Evolutionary conservation across 2,329 filamentous ascomycete species (phyloP).

Genomic region (Xylariaceae sp.): DNA sequence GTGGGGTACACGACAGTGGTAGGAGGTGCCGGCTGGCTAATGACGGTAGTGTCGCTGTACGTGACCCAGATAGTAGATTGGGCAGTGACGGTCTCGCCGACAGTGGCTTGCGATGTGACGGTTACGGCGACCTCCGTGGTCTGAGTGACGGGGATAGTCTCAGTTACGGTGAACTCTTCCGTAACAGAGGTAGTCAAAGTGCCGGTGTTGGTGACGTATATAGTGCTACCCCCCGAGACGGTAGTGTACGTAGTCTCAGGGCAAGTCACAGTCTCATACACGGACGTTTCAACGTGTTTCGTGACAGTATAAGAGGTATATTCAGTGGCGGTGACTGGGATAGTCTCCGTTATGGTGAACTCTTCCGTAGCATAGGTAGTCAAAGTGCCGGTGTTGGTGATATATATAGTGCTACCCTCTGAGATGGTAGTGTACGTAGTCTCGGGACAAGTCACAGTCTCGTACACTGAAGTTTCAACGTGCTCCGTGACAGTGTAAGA

Average conservation of each 20-base stretch:
- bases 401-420: conserved; percentile 48
- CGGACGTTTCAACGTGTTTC: conserved; percentile 39
- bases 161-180: conserved; percentile 46
- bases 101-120: conserved; percentile 46
- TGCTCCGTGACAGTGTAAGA: conserved; percentile 43
- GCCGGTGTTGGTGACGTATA: conserved; percentile 51
- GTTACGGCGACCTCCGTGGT: conserved; percentile 50
- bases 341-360: conserved; percentile 46
- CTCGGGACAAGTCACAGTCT: conserved; percentile 49
- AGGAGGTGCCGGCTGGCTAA: conserved; percentile 39
- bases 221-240: conserved; percentile 49
- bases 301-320: conserved; percentile 45
- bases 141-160: conserved; percentile 50
- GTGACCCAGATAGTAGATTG: conserved; percentile 44
- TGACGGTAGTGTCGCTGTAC: conserved; percentile 42
- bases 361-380: conserved; percentile 48
- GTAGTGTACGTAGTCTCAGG: conserved; percentile 52
- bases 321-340: conserved; percentile 44
- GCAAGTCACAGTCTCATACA: conserved; percentile 47
- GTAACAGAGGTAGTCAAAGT: conserved; percentile 50
- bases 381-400: conserved; percentile 52
- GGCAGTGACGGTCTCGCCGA: conserved; percentile 44
- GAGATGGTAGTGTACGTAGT: conserved; percentile 53
- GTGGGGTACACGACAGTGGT: conserved; percentile 34
- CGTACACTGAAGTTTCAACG: conserved; percentile 41